phyloP scores from a whole-genome alignment of 1,284 basidiomycete species.

The Ceratobasidium sp. region DNA sequence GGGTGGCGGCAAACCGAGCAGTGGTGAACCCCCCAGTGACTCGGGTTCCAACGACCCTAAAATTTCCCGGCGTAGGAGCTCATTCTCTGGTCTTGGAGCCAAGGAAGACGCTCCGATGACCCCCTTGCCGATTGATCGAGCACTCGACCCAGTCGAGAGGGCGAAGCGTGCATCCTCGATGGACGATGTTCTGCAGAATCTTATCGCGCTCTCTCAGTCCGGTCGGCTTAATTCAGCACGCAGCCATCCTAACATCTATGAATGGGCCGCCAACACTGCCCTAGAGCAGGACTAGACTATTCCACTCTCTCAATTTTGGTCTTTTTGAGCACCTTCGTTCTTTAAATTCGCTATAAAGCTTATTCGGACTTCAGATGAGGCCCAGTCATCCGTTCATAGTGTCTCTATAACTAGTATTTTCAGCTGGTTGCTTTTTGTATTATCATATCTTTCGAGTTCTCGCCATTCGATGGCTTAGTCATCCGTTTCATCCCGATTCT shows the following conservation, averaged over 20 bases:
- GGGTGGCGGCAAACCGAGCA: constrained; percentile 2
- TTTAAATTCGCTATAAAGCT: constrained; percentile 6
- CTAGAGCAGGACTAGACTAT: constrained; percentile 16
- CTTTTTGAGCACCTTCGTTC: constrained; percentile 11
- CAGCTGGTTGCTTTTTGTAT: constrained; percentile 9
- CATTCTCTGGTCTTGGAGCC: constrained; percentile 17
- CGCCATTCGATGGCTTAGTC: constrained; percentile 22
- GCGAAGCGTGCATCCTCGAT: constrained; percentile 24
- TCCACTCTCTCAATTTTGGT: neutral
- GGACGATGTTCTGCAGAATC: constrained; percentile 29
- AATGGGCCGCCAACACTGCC: constrained; percentile 31
- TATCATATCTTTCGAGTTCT: constrained; percentile 23
- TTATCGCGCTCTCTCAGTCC: constrained; percentile 13
- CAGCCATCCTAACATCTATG: constrained; percentile 9
- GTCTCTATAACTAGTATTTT: neutral
- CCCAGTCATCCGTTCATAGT: constrained; percentile 15
- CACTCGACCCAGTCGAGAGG: constrained; percentile 10
- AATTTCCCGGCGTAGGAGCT: constrained; percentile 2
- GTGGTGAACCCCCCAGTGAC: neutral
- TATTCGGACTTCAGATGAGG: neutral
- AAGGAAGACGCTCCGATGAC: constrained; percentile 16
- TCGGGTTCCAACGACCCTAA: constrained; percentile 1
- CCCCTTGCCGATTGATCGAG: constrained; percentile 21
- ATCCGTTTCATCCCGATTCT: neutral
- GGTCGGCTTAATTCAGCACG: neutral